Evolutionary conservation across 1,139 yeast species (phyloP), one percentile per base, ranked within the genome.

Genomic region (Suhomyces bribrorum): DNA sequence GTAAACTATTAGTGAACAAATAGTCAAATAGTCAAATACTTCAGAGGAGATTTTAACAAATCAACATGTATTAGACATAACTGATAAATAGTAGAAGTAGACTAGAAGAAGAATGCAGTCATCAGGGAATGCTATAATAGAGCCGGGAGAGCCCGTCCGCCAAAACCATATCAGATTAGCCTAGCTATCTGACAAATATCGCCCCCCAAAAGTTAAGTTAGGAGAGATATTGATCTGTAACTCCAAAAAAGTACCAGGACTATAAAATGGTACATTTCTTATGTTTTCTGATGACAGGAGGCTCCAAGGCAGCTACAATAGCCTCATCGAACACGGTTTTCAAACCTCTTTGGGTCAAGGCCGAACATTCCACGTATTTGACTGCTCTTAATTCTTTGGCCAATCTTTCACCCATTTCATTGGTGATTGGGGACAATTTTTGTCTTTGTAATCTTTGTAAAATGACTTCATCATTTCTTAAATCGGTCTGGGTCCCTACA

Each of bases 271-370:
- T 77, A 75, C 97, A 89, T 62, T 85, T 86, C 69, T 82, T 84
- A 53, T 81, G 80, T 76, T 86, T 84, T 62, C 83, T 84, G 57
- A 84, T 81, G 42, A 84, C 90, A 24, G 95, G 95, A 36, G 96
- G 95, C 62, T 87, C 95, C 50, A 88, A 75, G 38, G 96, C 96
- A 45, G 96, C 96, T 38, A 92, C 97, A 45, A 92, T 92, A 27
- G 97, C 97, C 65, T 90, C 97, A 61, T 90, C 97, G 64, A 90
- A 90, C 24, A 90, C 96, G 49, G 94, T 89, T 69, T 90, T 90
- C 62, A 90, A 78, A 11, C 97, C 97, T 62, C 90, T 83, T 69
- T 90, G 97, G 39, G 97, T 90, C 58, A 92, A 77, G n/a, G 97
- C 97, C 12, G 97, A 88, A 67, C 97, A 90, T 67, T 90, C 97